Conservation (phyloP, 2,329 filamentous ascomycete genomes). For the Ascosphaera aggregata region DNA sequence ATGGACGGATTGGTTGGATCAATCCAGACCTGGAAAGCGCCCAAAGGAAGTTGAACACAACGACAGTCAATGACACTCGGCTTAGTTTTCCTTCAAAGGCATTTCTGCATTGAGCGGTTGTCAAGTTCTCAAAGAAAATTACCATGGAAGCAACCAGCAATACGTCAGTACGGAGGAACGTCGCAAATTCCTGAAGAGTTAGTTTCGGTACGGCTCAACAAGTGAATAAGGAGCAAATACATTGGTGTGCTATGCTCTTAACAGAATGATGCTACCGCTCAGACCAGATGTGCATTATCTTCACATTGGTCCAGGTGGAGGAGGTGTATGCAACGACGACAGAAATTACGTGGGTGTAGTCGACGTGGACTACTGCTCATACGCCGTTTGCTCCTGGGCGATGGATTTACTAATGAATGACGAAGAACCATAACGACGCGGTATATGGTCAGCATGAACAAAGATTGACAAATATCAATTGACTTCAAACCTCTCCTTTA, state of each 20-base stretch:
- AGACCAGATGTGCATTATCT: neutral
- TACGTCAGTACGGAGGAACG: neutral
- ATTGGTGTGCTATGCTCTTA: neutral
- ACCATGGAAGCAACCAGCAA: neutral
- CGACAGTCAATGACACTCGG: neutral
- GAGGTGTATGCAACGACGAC: neutral
- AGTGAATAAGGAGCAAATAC: neutral
- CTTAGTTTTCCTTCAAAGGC: constrained; percentile 1
- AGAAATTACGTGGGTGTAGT: neutral
- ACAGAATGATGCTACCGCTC: neutral
- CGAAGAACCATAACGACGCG: no score
- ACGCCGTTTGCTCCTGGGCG: neutral
- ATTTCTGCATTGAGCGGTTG: constrained; percentile 4
- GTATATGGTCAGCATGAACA: no score
- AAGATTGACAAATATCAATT: no score
- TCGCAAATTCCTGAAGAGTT: neutral
- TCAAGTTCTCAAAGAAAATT: neutral
- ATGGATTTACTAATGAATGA: no score
- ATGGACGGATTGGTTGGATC: neutral
- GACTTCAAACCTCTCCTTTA: no score
- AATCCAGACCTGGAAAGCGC: neutral
- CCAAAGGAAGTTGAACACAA: neutral
- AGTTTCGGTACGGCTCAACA: neutral
- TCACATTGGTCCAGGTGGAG: neutral
- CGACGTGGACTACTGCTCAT: neutral